Percentiles rank a stretch among this genome's conserved stretches.
phyloP scores from a whole-genome alignment of 805 yeast genomes.

The Schwanniomyces vanrijiae region DNA sequence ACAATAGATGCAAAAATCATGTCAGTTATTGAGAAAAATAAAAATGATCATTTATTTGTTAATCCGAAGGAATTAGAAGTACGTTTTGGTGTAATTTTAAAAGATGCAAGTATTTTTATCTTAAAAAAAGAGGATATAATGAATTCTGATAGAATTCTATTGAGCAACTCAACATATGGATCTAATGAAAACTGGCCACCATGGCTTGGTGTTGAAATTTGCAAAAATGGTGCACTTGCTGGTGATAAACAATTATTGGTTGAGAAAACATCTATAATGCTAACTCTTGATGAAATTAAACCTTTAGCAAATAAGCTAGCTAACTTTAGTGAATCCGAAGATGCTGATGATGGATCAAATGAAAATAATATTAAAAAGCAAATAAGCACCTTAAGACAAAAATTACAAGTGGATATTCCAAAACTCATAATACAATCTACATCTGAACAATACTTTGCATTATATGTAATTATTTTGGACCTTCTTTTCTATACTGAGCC shows the following conservation, averaged over 20 bases:
- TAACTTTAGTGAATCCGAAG: conserved; percentile 6
- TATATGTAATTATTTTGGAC: conserved; percentile 62
- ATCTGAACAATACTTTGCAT: conserved; percentile 67
- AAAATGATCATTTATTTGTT: conserved; percentile 28
- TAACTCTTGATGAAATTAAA: conserved; percentile 51
- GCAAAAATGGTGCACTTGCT: conserved; percentile 43
- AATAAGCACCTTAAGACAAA: conserved; percentile 21
- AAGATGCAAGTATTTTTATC: conserved; percentile 71
- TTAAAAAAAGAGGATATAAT: conserved; percentile 50
- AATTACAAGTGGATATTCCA: conserved; percentile 66
- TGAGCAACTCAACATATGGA: conserved; percentile 59
- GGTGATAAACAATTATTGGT: conserved; percentile 53
- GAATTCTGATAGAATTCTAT: conserved; percentile 37
- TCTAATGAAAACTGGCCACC: conserved; percentile 78
- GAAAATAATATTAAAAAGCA: neutral
- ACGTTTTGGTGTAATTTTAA: conserved; percentile 66
- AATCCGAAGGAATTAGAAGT: conserved; percentile 50
- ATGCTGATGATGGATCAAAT: conserved; percentile 2
- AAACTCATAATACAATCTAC: conserved; percentile 66
- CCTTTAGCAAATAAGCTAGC: conserved; percentile 23
- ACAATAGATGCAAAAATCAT: conserved; percentile 65
- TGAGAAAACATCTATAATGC: conserved; percentile 60
- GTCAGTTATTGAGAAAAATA: conserved; percentile 52
- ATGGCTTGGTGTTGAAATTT: conserved; percentile 75
- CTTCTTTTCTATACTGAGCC: conserved; percentile 77